Conservation (phyloP, 108 stramenopile species). For the Cyclotella baltica region DNA sequence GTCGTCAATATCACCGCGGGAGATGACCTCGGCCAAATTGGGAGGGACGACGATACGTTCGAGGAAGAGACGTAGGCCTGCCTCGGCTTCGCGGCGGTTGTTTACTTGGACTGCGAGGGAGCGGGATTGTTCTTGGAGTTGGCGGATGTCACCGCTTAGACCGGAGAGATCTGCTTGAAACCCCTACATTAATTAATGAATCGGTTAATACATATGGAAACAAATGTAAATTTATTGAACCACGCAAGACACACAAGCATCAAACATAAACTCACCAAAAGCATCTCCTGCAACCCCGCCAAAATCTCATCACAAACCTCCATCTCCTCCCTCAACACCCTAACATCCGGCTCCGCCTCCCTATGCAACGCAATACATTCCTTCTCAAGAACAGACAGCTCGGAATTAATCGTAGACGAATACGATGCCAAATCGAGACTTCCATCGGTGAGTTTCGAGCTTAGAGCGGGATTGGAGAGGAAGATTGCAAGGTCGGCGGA, state of each 20-base stretch:
- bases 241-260: neutral
- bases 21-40: constrained; percentile 83
- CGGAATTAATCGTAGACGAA: constrained; percentile 80
- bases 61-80: constrained; percentile 87
- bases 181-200: constrained; percentile 71
- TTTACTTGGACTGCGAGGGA: constrained; percentile 87
- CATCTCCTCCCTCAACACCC: constrained; percentile 78
- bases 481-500: constrained; percentile 85
- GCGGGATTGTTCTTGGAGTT: constrained; percentile 93
- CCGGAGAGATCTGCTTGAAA: constrained; percentile 99
- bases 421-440: constrained; percentile 84
- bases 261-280: neutral
- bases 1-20: constrained; percentile 90
- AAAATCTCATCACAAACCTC: constrained; percentile 94
- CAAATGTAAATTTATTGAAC: neutral
- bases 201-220: neutral
- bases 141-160: constrained; percentile 94
- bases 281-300: constrained; percentile 95
- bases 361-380: constrained; percentile 83
- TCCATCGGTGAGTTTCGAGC: constrained; percentile 82
- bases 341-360: constrained; percentile 68
- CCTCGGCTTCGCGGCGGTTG: constrained; percentile 94
- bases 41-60: constrained; percentile 93
- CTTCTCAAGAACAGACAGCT: constrained; percentile 71
- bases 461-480: constrained; percentile 82